phyloP scores from a whole-genome alignment of 768 basidiomycete species.

The Suillus brevipes region DNA sequence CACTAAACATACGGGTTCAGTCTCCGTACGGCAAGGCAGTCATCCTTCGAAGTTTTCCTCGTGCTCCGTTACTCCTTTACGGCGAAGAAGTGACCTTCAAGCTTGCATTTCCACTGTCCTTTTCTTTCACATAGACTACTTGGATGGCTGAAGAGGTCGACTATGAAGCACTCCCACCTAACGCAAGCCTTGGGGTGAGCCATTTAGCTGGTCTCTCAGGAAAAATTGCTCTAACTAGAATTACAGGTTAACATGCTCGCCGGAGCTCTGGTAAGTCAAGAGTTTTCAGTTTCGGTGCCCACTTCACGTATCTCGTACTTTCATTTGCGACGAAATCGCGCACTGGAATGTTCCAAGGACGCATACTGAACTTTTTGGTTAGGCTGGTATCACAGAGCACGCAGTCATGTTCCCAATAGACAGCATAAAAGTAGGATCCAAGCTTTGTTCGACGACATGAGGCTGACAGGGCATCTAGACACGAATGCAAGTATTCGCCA shows the following conservation, averaged over 20 bases:
- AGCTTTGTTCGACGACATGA: constrained; percentile 7
- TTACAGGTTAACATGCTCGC: constrained; percentile 93
- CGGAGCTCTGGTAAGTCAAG: constrained; percentile 80
- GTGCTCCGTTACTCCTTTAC: constrained; percentile 1
- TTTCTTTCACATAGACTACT: constrained; percentile 14
- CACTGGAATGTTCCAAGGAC: not conserved
- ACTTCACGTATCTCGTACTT: not conserved
- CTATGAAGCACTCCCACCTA: constrained; percentile 69
- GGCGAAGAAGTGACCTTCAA: constrained; percentile 12
- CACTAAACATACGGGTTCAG: not conserved
- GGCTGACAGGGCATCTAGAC: constrained; percentile 53
- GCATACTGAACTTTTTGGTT: constrained; percentile 21
- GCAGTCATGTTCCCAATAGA: constrained; percentile 98
- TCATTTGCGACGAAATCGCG: not conserved
- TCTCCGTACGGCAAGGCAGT: not conserved
- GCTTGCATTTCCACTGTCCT: not conserved
- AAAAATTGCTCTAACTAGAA: constrained; percentile 17
- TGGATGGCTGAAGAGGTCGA: constrained; percentile 50
- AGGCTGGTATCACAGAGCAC: constrained; percentile 99
- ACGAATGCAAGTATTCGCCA: constrained; percentile 96
- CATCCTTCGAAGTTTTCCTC: not conserved
- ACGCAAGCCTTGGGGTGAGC: constrained; percentile 73
- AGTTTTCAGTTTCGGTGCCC: not conserved
- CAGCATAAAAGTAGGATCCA: constrained; percentile 83
- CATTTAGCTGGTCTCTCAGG: constrained; percentile 12